Evolutionary conservation across 2,329 filamentous ascomycete genomes (phyloP).

Genomic region (Apiospora koreana): DNA sequence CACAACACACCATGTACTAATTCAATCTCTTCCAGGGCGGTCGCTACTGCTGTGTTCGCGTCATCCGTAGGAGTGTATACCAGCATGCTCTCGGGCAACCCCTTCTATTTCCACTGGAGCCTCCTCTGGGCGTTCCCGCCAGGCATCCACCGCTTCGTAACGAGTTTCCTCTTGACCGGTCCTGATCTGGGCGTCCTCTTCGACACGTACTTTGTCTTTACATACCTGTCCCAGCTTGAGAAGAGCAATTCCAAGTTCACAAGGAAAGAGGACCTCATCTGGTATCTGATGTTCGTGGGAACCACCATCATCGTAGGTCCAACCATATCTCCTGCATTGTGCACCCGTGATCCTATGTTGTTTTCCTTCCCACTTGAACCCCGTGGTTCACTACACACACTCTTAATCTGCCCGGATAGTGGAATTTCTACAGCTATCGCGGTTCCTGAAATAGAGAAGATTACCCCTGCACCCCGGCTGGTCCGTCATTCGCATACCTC

Average conservation of each 20-base stretch:
- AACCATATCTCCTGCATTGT: conserved; percentile 8
- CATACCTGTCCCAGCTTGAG: conserved; percentile 76
- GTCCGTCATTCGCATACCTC: conserved; percentile 69
- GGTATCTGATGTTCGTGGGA: conserved; percentile 76
- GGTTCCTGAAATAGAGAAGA: conserved; percentile 86
- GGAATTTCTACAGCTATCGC: conserved; percentile 66
- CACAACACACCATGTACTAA: background rate
- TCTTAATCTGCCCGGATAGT: conserved; percentile 80
- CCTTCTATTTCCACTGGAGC: conserved; percentile 56
- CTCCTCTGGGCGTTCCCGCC: conserved; percentile 57
- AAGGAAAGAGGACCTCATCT: conserved; percentile 75
- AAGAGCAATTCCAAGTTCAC: conserved; percentile 69
- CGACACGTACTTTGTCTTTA: conserved; percentile 79
- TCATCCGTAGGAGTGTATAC: conserved; percentile 64
- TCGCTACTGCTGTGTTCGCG: conserved; percentile 64
- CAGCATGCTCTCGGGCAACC: conserved; percentile 50
- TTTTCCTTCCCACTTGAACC: conserved; percentile 16
- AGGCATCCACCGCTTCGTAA: conserved; percentile 44
- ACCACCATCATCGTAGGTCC: conserved; percentile 75
- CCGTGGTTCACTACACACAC: conserved; percentile 17
- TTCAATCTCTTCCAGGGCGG: conserved; percentile 52
- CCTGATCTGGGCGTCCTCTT: conserved; percentile 57
- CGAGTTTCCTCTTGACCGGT: conserved; percentile 43
- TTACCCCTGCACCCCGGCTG: conserved; percentile 64
- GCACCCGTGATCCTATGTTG: conserved; percentile 24